Evolutionary conservation across 306 rosid genomes (phyloP).

Genomic region (Ormosia semicastrata): DNA sequence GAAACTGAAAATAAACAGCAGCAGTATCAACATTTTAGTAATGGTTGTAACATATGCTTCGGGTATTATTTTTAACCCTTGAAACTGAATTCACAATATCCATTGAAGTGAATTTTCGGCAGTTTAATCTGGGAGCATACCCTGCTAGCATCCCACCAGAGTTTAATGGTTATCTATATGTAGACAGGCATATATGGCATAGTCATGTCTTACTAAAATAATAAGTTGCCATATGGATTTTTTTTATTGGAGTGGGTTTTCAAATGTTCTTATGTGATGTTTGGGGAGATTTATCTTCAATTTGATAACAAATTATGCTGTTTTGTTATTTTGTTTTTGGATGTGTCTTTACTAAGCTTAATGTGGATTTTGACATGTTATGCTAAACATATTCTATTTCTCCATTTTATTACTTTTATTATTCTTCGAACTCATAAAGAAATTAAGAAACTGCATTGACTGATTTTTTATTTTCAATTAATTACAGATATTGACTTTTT

Average conservation of each 20-base stretch:
- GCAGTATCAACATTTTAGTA: background rate
- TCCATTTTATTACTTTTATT: background rate
- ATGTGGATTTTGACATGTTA: background rate
- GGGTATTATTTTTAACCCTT: background rate
- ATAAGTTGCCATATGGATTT: background rate
- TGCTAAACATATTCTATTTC: background rate
- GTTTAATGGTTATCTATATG: background rate
- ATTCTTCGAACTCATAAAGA: background rate
- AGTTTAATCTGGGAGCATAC: background rate
- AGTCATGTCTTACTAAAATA: background rate
- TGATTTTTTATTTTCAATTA: background rate
- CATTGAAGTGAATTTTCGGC: background rate
- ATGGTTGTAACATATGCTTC: background rate
- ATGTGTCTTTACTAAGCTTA: background rate
- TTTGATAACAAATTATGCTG: background rate
- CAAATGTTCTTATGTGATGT: background rate
- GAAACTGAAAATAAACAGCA: background rate
- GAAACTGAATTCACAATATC: background rate
- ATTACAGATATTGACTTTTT: background rate
- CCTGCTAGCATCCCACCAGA: background rate
- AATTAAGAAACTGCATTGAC: background rate
- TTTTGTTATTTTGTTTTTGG: background rate
- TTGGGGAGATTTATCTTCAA: background rate
- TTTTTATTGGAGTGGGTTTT: background rate
- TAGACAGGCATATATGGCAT: background rate